Base-by-base conservation (phyloP, 495 filamentous ascomycete species). In the Neurospora hispaniola region DNA sequence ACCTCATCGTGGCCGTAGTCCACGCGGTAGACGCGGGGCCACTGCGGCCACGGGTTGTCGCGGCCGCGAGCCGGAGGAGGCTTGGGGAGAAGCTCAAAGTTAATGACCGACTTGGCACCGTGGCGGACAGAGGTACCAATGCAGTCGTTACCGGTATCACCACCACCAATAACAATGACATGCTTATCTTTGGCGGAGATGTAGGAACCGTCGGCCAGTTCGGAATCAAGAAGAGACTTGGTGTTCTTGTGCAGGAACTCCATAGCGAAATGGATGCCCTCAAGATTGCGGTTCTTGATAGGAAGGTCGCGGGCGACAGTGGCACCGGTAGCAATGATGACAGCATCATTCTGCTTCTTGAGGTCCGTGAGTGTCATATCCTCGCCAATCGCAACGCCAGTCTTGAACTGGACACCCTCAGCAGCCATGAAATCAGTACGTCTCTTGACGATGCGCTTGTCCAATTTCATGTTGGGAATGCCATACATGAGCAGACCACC, bases 381-480 rank as follows among this genome's bases (percentile, higher is more conserved):
- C 76, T 96, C 90, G 40, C 95, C 96, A 76, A 99, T 86, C 39
- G 90, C 81, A 62, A 91, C 88, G 75, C 90, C 88, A 39, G 93
- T 92, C 77, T 91, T 89, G 80, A 97, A 98, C 71, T 89, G 86
- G 79, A 98, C 82, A 42, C 96, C 96, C 82, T 99, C 96, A 12
- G 89, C 90, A 70, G 91, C 92, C 94, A 99, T 97, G 82, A 99
- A 91, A 82, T 99, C 92, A 27, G 96, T 93, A 78, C 96, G 92
- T 69, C 96, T 92, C 86, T 98, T 93, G 69, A 99, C 96, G 72
- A 99, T 88, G 79, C 93, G 93, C 88, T 99, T 99, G 88, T 99
- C 96, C 40, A 99, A 90, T 87, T 99, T 99, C 96, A 99, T 99
- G 87, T 99, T 99, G 69, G 96, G 96, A 74, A 99, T 99, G 76